phyloP scores from a whole-genome alignment of 164 flowering plant species.

The Sextonia rubra region DNA sequence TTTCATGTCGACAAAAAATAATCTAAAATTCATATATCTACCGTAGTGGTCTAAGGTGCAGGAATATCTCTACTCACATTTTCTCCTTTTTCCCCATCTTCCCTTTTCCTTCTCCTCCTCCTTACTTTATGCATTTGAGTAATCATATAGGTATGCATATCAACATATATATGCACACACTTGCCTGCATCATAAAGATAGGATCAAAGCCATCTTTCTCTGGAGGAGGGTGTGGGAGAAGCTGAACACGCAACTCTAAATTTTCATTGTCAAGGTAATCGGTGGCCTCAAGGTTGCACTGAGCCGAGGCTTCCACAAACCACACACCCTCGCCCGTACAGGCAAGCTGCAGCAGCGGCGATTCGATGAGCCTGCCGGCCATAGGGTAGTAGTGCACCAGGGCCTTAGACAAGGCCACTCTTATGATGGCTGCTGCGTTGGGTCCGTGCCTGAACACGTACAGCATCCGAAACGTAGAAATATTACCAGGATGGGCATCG shows the following conservation, averaged over 20 bases:
- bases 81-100: too few relatives aligned
- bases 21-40: too few relatives aligned
- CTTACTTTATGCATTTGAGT: too few relatives aligned
- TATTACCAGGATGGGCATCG: slow-evolving; percentile 36
- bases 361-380: slow-evolving; percentile 44
- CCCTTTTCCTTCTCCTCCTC: too few relatives aligned
- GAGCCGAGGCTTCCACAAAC: slow-evolving; percentile 51
- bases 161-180: neutral
- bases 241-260: slow-evolving; percentile 30
- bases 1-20: too few relatives aligned
- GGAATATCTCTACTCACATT: too few relatives aligned
- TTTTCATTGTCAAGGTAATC: slow-evolving; percentile 32
- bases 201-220: slow-evolving; percentile 29
- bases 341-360: slow-evolving; percentile 22
- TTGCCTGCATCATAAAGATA: slow-evolving; percentile 57
- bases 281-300: slow-evolving; percentile 34
- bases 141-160: too few relatives aligned
- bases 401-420: slow-evolving; percentile 46
- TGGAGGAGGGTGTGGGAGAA: slow-evolving; percentile 36
- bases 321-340: slow-evolving; percentile 54
- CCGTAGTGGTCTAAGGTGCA: too few relatives aligned
- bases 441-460: slow-evolving; percentile 48
- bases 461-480: slow-evolving; percentile 41
- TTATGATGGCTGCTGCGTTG: slow-evolving; percentile 30
- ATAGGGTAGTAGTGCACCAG: slow-evolving; percentile 67